Evolutionary conservation across 805 yeast genomes (phyloP), one percentile per base, ranked within the genome.

Genomic region (Kodamaea sagamina): DNA sequence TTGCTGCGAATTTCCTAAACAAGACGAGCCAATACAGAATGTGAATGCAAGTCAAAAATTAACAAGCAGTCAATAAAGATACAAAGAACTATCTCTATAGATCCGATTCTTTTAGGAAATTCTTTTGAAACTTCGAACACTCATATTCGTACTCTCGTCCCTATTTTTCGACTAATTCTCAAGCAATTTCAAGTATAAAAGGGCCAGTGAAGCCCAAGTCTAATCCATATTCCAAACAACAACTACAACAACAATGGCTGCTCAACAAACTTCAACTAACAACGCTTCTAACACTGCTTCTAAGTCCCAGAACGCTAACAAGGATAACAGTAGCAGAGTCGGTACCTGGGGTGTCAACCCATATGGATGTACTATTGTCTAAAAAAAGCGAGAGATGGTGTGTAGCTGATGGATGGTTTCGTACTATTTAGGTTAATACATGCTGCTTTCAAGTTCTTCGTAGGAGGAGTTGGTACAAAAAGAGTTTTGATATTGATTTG

Each of bases 171-270:
- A n/a, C n/a, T n/a, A n/a, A n/a, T n/a, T n/a, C n/a, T 9, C 5
- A 19, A 6, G n/a, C 7, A 13, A 17, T 4, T 15, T 29, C n/a
- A 12, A 29, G 34, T 29, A 29, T 29, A 29, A 29, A 29, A 15
- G 11, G 34, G 4, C 18, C 3, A n/a, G 11, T 15, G 10, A 29
- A 15, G 2, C 10, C 19, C 34, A 6, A 29, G 19, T 4, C 3
- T 29, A 6, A 21, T 29, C 18, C 10, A 10, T 29, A 29, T 29
- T n/a, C n/a, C 18, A 29, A 29, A 12, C 19, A 29, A 29, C 18
- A 29, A 29, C 32, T 13, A n/a, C 6, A 29, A 29, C 32, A 28
- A 28, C 34, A 29, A 29, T 29, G 34, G 34, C 34, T 29, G 34
- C 34, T 29, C 34, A 29, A 29, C 34, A 29, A 29, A 29, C 34